A percentile compares a stretch with the other conserved stretches of the same genome.
Evolutionary conservation across 106 monocot species (phyloP).

Genomic region (Allium cepa): DNA sequence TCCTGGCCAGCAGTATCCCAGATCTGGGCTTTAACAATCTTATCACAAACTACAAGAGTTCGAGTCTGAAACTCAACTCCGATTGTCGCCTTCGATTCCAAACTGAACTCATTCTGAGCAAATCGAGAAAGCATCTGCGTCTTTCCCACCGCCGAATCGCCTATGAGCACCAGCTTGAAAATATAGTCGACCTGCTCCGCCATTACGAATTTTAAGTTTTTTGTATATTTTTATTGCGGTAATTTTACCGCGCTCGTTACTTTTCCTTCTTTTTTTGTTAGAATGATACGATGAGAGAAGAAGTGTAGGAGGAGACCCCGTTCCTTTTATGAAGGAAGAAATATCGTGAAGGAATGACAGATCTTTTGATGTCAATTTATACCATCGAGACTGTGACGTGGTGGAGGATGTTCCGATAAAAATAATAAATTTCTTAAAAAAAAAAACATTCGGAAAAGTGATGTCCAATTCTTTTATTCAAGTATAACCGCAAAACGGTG

Average conservation of each 20-base stretch:
- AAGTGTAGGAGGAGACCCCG: background rate
- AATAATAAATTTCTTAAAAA: too few relatives aligned
- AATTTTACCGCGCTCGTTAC: background rate
- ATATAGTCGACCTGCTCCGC: constrained; percentile 60
- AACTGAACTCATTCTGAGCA: constrained; percentile 70
- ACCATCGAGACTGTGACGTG: too few relatives aligned
- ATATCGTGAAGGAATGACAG: background rate
- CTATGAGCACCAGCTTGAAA: constrained; percentile 48
- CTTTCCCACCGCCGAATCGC: constrained; percentile 70
- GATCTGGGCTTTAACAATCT: constrained; percentile 81
- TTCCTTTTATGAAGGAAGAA: background rate
- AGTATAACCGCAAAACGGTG: too few relatives aligned
- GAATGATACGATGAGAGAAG: background rate
- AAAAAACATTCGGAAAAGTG: too few relatives aligned
- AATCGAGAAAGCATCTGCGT: constrained; percentile 73
- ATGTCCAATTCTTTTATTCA: too few relatives aligned
- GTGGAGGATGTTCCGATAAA: too few relatives aligned
- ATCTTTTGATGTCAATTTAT: too few relatives aligned
- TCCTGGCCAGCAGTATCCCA: constrained; percentile 86
- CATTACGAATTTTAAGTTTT: background rate
- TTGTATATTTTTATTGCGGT: too few relatives aligned
- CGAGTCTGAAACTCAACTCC: constrained; percentile 87
- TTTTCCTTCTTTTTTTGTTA: background rate
- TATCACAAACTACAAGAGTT: constrained; percentile 47
- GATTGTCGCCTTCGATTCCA: constrained; percentile 79